Base-by-base conservation (phyloP, 768 basidiomycete species). In the Termitomyces sp. region DNA sequence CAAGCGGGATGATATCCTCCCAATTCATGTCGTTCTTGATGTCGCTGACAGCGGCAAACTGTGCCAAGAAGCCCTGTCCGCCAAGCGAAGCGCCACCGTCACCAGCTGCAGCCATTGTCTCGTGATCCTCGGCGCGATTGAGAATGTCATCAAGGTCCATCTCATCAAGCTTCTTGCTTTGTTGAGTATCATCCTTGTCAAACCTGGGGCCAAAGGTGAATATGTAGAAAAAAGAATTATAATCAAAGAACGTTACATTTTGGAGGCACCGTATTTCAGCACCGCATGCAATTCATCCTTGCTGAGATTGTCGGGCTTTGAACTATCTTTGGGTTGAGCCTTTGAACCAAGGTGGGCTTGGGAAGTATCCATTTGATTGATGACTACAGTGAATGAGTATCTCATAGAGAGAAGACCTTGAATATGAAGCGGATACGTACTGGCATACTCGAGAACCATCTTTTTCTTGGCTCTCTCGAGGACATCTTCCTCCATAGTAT, bases 311-410 rank as follows among this genome's bases (percentile, higher is more conserved):
- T 89, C 89, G 2, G 90, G 83, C 69, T 92, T 94, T 59, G 79
- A 72, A 22, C 81, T 71, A 51, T 91, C 90, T 67, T 88, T 90
- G 56, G 72, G 78, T 31, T 80, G 72, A 20, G 82, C 80, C 66
- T 93, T 94, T 56, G 90, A 88, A 68, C 92, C 88, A 53, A 99
- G 85, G 73, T 98, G 92, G 43, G 92, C 92, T 63, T 98, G 97
- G 42, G 95, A 94, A 24, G 97, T 99, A 74, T 99, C 97, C 91
- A 98, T 97, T 75, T 98, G 96, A 74, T 98, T 97, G 79, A 99
- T 98, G 76, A 99, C 94, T 97, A 70, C 36, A 56, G 20, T 10
- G 14, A 18, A 56, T 6, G 1, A 22, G 16, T 31, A 5, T 10
- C 50, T 32, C 14, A 10, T n/a, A 48, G 8, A 55, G 34, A 31